Conservation (phyloP, 2,329 filamentous ascomycete genomes). For the Sporothrix phasma region DNA sequence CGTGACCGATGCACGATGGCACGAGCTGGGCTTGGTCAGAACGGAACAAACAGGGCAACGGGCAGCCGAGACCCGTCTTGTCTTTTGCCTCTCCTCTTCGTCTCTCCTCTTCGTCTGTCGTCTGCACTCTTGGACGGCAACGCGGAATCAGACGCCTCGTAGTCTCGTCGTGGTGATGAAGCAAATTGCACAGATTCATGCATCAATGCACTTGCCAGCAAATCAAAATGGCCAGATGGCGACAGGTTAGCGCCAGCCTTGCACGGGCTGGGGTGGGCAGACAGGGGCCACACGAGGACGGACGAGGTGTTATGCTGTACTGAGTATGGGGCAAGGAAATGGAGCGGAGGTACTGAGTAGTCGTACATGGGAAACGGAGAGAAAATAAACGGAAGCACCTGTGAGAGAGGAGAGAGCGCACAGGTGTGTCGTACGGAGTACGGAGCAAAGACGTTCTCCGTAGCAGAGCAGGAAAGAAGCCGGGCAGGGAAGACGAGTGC, state of each 20-base stretch:
- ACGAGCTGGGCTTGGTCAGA: conserved; percentile 14
- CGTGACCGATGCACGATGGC: too few species aligned
- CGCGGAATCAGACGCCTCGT: not conserved
- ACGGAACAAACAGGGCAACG: conserved; percentile 9
- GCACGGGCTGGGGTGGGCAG: not conserved
- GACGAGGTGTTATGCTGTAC: not conserved
- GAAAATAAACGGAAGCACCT: too few species aligned
- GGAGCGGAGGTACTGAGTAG: too few species aligned
- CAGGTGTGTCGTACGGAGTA: too few species aligned
- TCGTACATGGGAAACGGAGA: not conserved
- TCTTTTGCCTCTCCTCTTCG: not conserved
- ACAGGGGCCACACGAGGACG: not conserved
- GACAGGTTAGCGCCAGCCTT: conserved; percentile 11
- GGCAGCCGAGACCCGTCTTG: not conserved
- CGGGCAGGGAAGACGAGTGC: not conserved
- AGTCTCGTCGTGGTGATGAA: conserved; percentile 14
- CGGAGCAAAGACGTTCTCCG: too few species aligned
- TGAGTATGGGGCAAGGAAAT: not conserved
- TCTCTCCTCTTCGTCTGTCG: too few species aligned
- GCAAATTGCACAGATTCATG: conserved; percentile 19
- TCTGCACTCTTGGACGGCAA: too few species aligned
- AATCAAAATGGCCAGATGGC: conserved; percentile 5
- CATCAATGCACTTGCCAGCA: conserved; percentile 17
- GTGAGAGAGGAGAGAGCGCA: too few species aligned
- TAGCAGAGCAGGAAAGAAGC: not conserved